A percentile compares a stretch with the other conserved stretches of the same genome.
Evolutionary conservation across 805 yeast genomes (phyloP).

Genomic region (Myxozyma kluyveri): DNA sequence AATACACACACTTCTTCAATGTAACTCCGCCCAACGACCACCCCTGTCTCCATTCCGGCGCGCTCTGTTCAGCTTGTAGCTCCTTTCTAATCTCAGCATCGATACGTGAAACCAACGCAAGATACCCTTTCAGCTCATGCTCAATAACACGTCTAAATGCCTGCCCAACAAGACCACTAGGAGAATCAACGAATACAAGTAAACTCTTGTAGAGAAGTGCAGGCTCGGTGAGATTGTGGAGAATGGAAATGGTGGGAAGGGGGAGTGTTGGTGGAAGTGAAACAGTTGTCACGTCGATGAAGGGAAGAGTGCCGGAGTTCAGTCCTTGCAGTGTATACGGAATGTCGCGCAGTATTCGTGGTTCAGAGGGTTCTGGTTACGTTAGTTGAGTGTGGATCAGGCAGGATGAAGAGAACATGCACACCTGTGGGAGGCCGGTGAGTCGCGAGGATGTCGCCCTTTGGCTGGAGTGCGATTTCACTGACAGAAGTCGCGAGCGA

Average conservation of each 20-base stretch:
- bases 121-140: slow-evolving; percentile 45
- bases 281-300: slow-evolving; percentile 5
- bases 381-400: not conserved
- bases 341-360: slow-evolving; percentile 31
- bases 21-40: slow-evolving; percentile 34
- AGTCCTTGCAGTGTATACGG: slow-evolving; percentile 39
- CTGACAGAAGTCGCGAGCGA: slow-evolving; percentile 10
- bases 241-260: slow-evolving; percentile 54
- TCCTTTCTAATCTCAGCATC: slow-evolving; percentile 41
- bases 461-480: slow-evolving; percentile 11
- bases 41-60: slow-evolving; percentile 16
- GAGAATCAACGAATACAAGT: slow-evolving; percentile 36
- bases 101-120: slow-evolving; percentile 45
- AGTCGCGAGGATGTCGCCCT: slow-evolving; percentile 21
- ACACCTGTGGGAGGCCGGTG: slow-evolving; percentile 17
- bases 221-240: slow-evolving; percentile 64
- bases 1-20: slow-evolving; percentile 40
- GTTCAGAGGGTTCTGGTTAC: slow-evolving; percentile 27
- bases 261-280: slow-evolving; percentile 54
- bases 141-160: slow-evolving; percentile 56
- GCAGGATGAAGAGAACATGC: not conserved
- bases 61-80: slow-evolving; percentile 38
- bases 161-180: slow-evolving; percentile 55
- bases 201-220: slow-evolving; percentile 62
- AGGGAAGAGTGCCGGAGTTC: slow-evolving; percentile 29